Percentiles rank a stretch among this genome's conserved stretches.
Evolutionary conservation across 2,329 filamentous ascomycete genomes (phyloP).

Genomic region (Annulohypoxylon truncatum): DNA sequence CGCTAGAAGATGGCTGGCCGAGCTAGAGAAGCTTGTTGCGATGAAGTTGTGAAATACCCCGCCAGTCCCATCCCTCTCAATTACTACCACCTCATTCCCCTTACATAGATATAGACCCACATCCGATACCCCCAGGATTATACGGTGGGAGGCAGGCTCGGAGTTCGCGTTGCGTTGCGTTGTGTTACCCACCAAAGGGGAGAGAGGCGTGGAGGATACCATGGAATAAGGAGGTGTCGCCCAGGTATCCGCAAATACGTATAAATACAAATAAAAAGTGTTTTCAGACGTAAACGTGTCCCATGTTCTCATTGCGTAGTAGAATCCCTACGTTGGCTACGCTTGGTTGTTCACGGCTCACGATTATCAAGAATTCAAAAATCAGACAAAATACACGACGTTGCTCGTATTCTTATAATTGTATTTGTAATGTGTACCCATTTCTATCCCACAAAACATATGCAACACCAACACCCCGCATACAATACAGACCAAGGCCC

Average conservation of each 20-base stretch:
- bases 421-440: background rate
- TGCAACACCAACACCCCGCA: background rate
- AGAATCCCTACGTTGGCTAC: background rate
- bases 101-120: slow-evolving; percentile 30
- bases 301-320: background rate
- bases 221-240: background rate
- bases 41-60: slow-evolving; percentile 46
- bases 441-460: too few relatives aligned
- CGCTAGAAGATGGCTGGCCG: slow-evolving; percentile 77
- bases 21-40: slow-evolving; percentile 78
- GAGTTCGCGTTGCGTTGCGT: slow-evolving; percentile 32
- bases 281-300: background rate
- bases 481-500: background rate
- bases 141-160: slow-evolving; percentile 29
- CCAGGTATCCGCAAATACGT: background rate
- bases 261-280: slow-evolving; percentile 2
- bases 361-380: too few relatives aligned
- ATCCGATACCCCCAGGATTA: slow-evolving; percentile 38
- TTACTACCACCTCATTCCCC: slow-evolving; percentile 1
- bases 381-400: too few relatives aligned
- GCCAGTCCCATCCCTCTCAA: background rate
- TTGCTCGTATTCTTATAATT: slow-evolving; percentile 3
- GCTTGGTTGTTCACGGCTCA: background rate
- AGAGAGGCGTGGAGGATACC: background rate
- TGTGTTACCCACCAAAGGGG: slow-evolving; percentile 6